A percentile compares a stretch with the other conserved stretches of the same genome.
These are phyloP conservation scores for Tolypocladium inflatum DNA, from an alignment of 2,329 filamentous ascomycete genomes.

Conservation along the genomic window DNA sequence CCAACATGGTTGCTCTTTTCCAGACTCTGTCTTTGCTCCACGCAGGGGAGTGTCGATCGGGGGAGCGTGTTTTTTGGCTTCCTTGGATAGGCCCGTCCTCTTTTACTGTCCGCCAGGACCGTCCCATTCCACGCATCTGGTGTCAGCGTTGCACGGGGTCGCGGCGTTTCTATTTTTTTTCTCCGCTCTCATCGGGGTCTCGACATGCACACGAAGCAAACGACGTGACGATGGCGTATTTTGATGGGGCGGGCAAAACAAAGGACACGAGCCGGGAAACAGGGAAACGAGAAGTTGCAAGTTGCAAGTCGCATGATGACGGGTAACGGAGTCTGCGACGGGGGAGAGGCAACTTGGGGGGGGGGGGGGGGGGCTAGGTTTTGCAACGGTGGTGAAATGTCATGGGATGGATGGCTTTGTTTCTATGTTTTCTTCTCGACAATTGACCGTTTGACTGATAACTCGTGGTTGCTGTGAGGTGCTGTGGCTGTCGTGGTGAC, in stretches of 20 bases:
- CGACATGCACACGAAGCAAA: conserved; percentile 6
- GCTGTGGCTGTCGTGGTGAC: too few species aligned
- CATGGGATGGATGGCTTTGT: neutral
- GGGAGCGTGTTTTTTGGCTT: neutral
- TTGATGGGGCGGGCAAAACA: conserved; percentile 5
- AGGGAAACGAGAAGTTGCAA: too few species aligned
- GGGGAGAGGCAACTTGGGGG: too few species aligned
- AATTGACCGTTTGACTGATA: neutral
- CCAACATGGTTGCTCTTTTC: conserved; percentile 4
- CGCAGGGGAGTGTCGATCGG: neutral
- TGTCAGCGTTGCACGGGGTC: neutral
- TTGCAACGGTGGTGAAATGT: neutral
- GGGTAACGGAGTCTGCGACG: too few species aligned
- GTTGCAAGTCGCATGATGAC: too few species aligned
- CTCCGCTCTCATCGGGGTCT: neutral
- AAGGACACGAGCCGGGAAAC: neutral
- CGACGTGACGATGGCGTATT: conserved; percentile 10
- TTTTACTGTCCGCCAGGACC: neutral
- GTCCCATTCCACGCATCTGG: neutral
- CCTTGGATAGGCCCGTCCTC: neutral
- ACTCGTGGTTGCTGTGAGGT: neutral
- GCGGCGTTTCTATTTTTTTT: neutral
- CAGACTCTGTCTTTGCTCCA: neutral
- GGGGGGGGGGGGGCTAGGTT: neutral
- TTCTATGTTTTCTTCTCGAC: neutral